A percentile compares a stretch with the other conserved stretches of the same genome.
Conservation (phyloP, 75 land plant genomes). For the Cryptomeria japonica region DNA sequence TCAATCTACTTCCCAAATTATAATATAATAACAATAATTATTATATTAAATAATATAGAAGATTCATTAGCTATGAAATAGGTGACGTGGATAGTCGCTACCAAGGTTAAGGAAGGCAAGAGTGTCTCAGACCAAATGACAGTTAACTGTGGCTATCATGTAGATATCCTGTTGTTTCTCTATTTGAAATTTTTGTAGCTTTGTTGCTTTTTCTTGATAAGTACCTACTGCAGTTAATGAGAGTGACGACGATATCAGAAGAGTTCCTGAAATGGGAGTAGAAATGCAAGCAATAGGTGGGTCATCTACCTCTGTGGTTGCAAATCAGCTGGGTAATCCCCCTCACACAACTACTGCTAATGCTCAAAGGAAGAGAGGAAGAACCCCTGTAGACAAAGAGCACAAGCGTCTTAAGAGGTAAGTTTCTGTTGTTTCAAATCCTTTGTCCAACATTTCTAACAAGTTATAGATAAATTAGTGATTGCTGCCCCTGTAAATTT, state of each 20-base stretch:
- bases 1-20: background rate
- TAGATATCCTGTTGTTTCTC: background rate
- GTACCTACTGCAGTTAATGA: slow-evolving; percentile 55
- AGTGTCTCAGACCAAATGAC: no score
- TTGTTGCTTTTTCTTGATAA: background rate
- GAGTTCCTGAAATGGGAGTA: slow-evolving; percentile 88
- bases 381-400: slow-evolving; percentile 87
- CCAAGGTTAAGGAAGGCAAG: background rate
- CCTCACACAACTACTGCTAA: slow-evolving; percentile 29
- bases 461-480: background rate
- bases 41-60: no score
- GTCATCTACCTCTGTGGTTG: slow-evolving; percentile 43
- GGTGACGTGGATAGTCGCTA: background rate
- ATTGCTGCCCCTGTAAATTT: no score
- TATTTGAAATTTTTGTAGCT: background rate
- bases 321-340: slow-evolving; percentile 35
- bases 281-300: slow-evolving; percentile 31
- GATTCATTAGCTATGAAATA: background rate
- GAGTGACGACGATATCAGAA: slow-evolving; percentile 90
- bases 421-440: background rate
- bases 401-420: slow-evolving; percentile 87
- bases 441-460: background rate
- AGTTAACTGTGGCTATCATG: background rate
- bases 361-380: slow-evolving; percentile 61
- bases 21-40: no score